phyloP scores from a whole-genome alignment of 768 basidiomycete genomes.

The Lanmaoa pseudosensibilis region DNA sequence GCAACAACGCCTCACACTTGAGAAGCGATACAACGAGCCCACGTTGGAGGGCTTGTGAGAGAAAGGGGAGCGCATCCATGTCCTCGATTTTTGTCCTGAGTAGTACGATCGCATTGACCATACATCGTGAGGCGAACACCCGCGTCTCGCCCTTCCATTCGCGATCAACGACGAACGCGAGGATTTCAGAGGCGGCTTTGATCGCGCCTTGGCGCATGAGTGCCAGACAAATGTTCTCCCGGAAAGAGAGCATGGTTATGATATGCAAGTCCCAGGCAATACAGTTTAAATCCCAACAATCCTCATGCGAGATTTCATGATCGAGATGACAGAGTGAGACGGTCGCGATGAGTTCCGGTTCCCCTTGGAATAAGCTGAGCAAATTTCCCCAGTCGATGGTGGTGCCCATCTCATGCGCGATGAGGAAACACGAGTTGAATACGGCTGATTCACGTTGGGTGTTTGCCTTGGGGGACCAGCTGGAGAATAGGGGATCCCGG shows the following conservation, averaged over 20 bases:
- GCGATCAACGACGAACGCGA: slow-evolving; percentile 15
- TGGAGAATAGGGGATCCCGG: slow-evolving; percentile 23
- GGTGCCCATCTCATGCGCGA: slow-evolving; percentile 21
- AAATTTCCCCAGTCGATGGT: slow-evolving; percentile 26
- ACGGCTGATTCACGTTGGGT: slow-evolving; percentile 31
- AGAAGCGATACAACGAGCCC: slow-evolving; percentile 24
- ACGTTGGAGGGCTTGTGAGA: slow-evolving; percentile 24
- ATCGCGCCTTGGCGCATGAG: slow-evolving; percentile 27
- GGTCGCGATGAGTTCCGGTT: slow-evolving; percentile 20
- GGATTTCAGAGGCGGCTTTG: slow-evolving; percentile 23
- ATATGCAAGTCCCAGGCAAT: slow-evolving; percentile 33
- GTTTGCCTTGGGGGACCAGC: slow-evolving; percentile 9
- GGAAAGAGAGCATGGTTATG: slow-evolving; percentile 22
- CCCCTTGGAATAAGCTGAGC: slow-evolving; percentile 21
- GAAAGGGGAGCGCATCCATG: slow-evolving; percentile 27
- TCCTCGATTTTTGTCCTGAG: slow-evolving; percentile 23
- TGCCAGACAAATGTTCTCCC: slow-evolving; percentile 14
- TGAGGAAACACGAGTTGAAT: slow-evolving; percentile 29
- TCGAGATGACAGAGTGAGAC: slow-evolving; percentile 27
- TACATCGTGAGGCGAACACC: slow-evolving; percentile 23
- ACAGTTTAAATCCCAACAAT: slow-evolving; percentile 21
- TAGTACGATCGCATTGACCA: slow-evolving; percentile 20
- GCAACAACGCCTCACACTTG: slow-evolving; percentile 24
- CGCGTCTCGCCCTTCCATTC: slow-evolving; percentile 12
- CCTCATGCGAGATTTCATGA: slow-evolving; percentile 21